Base-by-base conservation (phyloP, 495 filamentous ascomycete genomes). In the Amphirosellinia nigrospora region DNA sequence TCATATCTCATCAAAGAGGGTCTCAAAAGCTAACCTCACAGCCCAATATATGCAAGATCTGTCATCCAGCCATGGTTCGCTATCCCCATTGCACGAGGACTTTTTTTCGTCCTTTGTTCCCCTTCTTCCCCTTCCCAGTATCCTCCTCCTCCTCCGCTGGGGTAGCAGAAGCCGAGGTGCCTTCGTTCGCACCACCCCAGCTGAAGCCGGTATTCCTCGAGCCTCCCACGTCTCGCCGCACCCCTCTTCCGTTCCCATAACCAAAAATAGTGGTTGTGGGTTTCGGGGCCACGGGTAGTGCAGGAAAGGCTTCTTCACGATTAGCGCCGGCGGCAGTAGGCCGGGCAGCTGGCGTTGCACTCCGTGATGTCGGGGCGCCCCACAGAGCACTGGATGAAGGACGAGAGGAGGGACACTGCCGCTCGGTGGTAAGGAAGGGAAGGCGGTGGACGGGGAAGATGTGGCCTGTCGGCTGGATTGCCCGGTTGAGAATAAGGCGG, bases 41-140 rank as follows among this genome's bases (percentile, higher is more conserved):
- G 48, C 23, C 23, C 10, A 16, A 53, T 26, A 53, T 53, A 30
- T 53, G 28, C 23, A n/a, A n/a, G n/a, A n/a, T n/a, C n/a, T n/a
- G n/a, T n/a, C n/a, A n/a, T n/a, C n/a, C n/a, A n/a, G n/a, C n/a
- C n/a, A n/a, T n/a, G 15, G 7, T n/a, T 28, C 13, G 0, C 74
- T 69, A 87, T 3, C 85, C 85, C 84, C 85, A 87, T 70, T 87
- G 83, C 64, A 89, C 86, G 62, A 94, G 79, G 4, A 92, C 89
- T 80, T 95, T 91, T 82, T 95, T 95, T 79, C 93, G 92, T 70
- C 87, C 89, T 80, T 93, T 90, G 70, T 90, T 94, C 19, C 91
- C 90, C 66, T 92, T 92, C 79, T 91, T 92, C 0, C 86, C 86
- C 59, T 85, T 85, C 13, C 75, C 75, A 15, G 70, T 50, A 0